Evolutionary conservation across 495 filamentous ascomycete species (phyloP).

Genomic region (Echria macrotheca): DNA sequence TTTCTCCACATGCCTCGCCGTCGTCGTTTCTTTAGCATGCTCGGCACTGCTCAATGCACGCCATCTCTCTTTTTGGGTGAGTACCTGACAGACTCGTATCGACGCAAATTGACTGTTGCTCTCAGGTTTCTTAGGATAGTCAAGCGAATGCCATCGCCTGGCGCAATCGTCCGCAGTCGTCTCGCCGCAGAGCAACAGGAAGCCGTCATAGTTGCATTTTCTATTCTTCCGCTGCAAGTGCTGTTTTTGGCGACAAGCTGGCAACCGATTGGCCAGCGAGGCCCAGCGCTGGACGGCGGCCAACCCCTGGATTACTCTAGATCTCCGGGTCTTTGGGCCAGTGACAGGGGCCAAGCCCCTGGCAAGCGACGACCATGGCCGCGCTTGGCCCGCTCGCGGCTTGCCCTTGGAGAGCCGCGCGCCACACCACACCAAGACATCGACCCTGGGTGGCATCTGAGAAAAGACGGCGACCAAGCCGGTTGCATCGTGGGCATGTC

Average conservation of each 20-base stretch:
- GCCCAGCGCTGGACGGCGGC: constrained; percentile 5
- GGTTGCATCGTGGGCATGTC: constrained; percentile 15
- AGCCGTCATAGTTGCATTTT: constrained; percentile 1
- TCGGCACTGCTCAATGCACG: not conserved
- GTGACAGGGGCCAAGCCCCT: constrained; percentile 10
- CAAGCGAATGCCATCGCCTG: no score
- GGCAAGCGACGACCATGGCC: constrained; percentile 1
- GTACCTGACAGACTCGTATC: no score
- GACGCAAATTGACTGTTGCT: no score
- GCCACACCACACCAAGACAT: constrained; percentile 6
- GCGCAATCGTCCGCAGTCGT: not conserved
- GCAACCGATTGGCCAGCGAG: constrained; percentile 22
- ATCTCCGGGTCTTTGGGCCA: constrained; percentile 5
- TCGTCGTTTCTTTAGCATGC: constrained; percentile 5
- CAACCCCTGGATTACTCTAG: not conserved
- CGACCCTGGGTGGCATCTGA: constrained; percentile 7
- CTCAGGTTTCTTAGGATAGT: no score
- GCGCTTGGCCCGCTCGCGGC: constrained; percentile 11
- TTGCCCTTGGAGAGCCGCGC: constrained; percentile 13
- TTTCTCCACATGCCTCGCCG: not conserved
- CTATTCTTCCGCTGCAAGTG: not conserved
- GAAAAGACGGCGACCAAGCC: not conserved
- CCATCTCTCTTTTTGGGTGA: no score
- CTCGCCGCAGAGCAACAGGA: not conserved
- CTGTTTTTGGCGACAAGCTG: constrained; percentile 8